A percentile compares a stretch with the other conserved stretches of the same genome.
Conservation (phyloP, 176 grass and related monocot species). For the Canna indica region DNA sequence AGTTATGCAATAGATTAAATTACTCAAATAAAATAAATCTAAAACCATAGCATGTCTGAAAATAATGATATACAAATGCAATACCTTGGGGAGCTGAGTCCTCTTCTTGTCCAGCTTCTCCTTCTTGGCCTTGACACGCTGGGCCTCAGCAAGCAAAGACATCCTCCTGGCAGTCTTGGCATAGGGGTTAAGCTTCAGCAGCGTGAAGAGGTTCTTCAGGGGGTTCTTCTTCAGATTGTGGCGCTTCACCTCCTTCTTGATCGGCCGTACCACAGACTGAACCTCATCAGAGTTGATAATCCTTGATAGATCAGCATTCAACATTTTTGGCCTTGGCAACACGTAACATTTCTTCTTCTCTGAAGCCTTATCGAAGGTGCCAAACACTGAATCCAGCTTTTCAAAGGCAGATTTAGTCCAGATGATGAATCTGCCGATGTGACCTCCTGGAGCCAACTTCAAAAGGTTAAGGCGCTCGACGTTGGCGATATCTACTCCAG, state of each 20-base stretch:
- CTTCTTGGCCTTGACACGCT: slow-evolving; percentile 56
- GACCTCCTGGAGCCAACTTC: slow-evolving; percentile 66
- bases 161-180: slow-evolving; percentile 61
- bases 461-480: slow-evolving; percentile 86
- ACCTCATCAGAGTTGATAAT: slow-evolving; percentile 88
- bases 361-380: slow-evolving; percentile 46
- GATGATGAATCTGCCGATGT: slow-evolving; percentile 70
- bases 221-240: slow-evolving; percentile 64
- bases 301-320: slow-evolving; percentile 67
- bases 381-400: slow-evolving; percentile 69
- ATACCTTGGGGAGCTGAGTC: slow-evolving; percentile 40
- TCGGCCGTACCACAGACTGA: slow-evolving; percentile 64
- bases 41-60: neutral
- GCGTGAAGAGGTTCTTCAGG: slow-evolving; percentile 43
- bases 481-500: slow-evolving; percentile 63
- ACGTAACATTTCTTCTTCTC: slow-evolving; percentile 87
- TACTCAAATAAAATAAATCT: neutral
- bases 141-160: slow-evolving; percentile 60
- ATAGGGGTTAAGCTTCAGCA: slow-evolving; percentile 43
- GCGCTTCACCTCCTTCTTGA: slow-evolving; percentile 63
- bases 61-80: neutral
- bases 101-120: slow-evolving; percentile 62
- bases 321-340: slow-evolving; percentile 69
- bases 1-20: too few relatives aligned
- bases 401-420: slow-evolving; percentile 88